Percentiles rank a stretch among this genome's conserved stretches.
phyloP scores from a whole-genome alignment of 2,329 filamentous ascomycete genomes.

The Aspergillus piperis region DNA sequence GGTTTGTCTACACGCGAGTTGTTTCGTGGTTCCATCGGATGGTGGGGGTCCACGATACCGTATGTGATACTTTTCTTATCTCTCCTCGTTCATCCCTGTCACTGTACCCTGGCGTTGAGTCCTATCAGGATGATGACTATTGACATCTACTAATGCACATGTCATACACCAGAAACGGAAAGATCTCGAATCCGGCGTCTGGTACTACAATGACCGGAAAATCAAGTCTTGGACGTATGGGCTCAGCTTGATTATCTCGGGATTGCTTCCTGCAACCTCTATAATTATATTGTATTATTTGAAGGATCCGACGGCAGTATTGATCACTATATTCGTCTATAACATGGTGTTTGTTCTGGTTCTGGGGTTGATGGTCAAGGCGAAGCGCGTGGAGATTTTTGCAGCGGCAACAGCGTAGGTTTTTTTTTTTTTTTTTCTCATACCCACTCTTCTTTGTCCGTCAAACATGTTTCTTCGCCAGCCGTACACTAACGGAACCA shows the following conservation, averaged over 20 bases:
- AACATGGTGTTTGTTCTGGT: slow-evolving; percentile 6
- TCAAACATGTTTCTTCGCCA: no score
- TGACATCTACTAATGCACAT: no score
- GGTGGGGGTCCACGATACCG: not conserved
- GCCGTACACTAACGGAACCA: no score
- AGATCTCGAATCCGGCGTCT: not conserved
- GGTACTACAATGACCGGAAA: not conserved
- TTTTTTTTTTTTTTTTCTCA: no score
- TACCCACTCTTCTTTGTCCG: no score
- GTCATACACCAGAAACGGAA: not conserved
- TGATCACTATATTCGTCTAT: slow-evolving; percentile 2
- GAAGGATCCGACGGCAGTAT: not conserved
- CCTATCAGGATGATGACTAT: no score
- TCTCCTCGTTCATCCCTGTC: not conserved
- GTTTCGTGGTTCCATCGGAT: not conserved
- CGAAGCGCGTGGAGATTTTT: slow-evolving; percentile 4
- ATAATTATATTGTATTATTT: slow-evolving; percentile 1
- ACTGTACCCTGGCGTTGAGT: no score
- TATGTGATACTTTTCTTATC: not conserved
- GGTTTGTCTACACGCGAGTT: not conserved
- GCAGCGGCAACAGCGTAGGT: slow-evolving; percentile 1
- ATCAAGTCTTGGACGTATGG: not conserved
- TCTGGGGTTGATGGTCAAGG: slow-evolving; percentile 5
- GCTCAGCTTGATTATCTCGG: not conserved
- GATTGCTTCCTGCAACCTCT: not conserved